These are phyloP conservation scores for Thelephora terrestris DNA, from an alignment of 1,284 basidiomycete species.

Conservation along the genomic window DNA sequence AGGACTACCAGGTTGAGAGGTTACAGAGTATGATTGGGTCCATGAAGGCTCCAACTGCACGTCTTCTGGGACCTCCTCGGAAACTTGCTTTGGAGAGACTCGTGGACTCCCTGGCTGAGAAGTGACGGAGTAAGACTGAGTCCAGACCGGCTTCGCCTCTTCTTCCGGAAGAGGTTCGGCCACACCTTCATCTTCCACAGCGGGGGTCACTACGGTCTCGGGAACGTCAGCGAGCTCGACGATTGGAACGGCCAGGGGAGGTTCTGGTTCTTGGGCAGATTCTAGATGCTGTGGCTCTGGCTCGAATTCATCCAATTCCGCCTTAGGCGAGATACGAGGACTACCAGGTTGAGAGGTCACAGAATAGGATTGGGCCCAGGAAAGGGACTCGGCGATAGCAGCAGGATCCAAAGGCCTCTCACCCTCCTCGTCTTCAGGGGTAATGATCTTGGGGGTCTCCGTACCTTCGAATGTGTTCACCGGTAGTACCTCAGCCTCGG, in stretches of 20 bases:
- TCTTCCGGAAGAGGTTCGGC: neutral
- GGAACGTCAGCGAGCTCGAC: no score
- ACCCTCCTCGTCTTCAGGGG: neutral
- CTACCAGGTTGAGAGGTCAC: constrained; percentile 20
- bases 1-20: constrained; percentile 14
- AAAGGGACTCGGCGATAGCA: constrained; percentile 6
- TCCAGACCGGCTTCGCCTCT: constrained; percentile 20
- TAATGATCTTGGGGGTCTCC: no score
- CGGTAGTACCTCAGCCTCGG: neutral
- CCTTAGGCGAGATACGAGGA: neutral
- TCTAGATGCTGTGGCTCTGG: neutral
- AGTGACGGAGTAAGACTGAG: constrained; percentile 28
- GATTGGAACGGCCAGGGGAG: no score
- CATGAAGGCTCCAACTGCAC: constrained; percentile 14
- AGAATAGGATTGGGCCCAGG: constrained; percentile 29
- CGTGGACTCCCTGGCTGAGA: constrained; percentile 13
- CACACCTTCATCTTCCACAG: neutral
- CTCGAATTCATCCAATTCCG: neutral
- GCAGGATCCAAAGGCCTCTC: constrained; percentile 2
- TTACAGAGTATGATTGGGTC: constrained; percentile 29
- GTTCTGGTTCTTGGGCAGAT: no score
- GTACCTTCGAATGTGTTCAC: neutral
- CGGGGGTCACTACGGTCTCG: neutral
- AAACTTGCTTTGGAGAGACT: neutral
- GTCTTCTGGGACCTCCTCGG: neutral